A percentile compares a stretch with the other conserved stretches of the same genome.
phyloP scores from a whole-genome alignment of 768 basidiomycete genomes.

The Sarcodon aspratus region DNA sequence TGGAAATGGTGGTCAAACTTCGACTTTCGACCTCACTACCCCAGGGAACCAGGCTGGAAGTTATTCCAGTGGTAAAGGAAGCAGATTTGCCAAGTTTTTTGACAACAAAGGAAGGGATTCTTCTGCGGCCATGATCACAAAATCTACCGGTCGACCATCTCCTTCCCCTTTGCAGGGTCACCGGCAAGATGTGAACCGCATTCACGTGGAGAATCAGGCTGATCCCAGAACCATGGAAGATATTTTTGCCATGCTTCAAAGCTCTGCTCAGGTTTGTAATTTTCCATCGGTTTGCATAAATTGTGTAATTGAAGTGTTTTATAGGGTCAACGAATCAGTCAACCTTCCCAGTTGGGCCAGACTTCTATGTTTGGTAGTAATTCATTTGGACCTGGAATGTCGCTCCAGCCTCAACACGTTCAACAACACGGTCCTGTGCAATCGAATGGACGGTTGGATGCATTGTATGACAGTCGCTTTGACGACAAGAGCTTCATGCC shows the following conservation, averaged over 20 bases:
- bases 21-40: not conserved
- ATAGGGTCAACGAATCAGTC: conserved; percentile 8
- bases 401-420: conserved; percentile 13
- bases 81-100: conserved; percentile 82
- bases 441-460: conserved; percentile 43
- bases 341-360: not conserved
- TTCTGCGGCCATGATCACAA: conserved; percentile 26
- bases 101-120: conserved; percentile 44
- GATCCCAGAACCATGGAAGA: conserved; percentile 67
- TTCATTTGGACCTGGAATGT: conserved; percentile 6
- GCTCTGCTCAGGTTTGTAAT: conserved; percentile 63
- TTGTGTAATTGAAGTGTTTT: conserved; percentile 4
- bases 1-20: conserved; percentile 1
- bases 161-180: conserved; percentile 35
- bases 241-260: conserved; percentile 71
- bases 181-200: conserved; percentile 30
- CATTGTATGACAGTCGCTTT: conserved; percentile 60
- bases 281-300: conserved; percentile 10
- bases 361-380: conserved; percentile 8
- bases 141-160: conserved; percentile 27
- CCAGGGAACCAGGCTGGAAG: conserved; percentile 21
- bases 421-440: conserved; percentile 27
- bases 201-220: conserved; percentile 10
- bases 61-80: conserved; percentile 53
- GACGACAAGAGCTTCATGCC: conserved; percentile 75